Conservation (phyloP, 352 stramenopile genomes). For the Globisporangium parvum region DNA sequence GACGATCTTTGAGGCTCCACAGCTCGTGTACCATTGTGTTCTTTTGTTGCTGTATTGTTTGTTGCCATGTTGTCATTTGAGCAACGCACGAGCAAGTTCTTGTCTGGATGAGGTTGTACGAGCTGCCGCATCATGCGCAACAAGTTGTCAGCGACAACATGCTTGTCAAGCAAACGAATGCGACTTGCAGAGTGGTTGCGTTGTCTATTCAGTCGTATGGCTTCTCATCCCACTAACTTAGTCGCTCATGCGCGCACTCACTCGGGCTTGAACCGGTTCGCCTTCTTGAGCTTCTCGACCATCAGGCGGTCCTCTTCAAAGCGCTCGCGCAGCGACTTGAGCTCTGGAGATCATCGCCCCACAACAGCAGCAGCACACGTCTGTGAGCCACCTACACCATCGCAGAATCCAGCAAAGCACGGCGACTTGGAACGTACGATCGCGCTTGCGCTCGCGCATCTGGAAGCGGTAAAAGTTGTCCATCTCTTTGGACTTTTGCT, state of each 20-base stretch:
- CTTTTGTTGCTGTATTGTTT: not conserved
- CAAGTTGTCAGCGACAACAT: no score
- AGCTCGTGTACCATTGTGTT: not conserved
- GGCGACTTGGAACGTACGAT: no score
- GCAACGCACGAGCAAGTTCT: no score
- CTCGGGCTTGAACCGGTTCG: conserved; percentile 79
- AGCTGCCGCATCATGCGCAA: no score
- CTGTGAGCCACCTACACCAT: not conserved
- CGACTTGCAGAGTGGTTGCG: not conserved
- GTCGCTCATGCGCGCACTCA: conserved; percentile 9
- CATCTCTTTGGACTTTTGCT: conserved; percentile 79
- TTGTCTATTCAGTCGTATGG: not conserved
- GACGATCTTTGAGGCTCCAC: conserved; percentile 12
- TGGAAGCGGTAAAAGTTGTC: conserved; percentile 86
- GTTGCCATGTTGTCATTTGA: not conserved
- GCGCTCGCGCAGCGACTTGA: conserved; percentile 74
- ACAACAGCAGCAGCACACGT: conserved; percentile 1
- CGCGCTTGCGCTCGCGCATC: conserved; percentile 80
- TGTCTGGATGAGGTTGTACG: no score
- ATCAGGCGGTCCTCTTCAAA: conserved; percentile 78
- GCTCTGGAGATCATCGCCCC: conserved; percentile 41
- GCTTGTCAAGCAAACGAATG: no score
- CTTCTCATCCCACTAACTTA: conserved; percentile 10
- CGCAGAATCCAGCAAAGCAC: no score
- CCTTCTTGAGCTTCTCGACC: conserved; percentile 80